A percentile compares a stretch with the other conserved stretches of the same genome.
Evolutionary conservation across 2,329 filamentous ascomycete genomes (phyloP).

Genomic region (Lachnellula subtilissima): DNA sequence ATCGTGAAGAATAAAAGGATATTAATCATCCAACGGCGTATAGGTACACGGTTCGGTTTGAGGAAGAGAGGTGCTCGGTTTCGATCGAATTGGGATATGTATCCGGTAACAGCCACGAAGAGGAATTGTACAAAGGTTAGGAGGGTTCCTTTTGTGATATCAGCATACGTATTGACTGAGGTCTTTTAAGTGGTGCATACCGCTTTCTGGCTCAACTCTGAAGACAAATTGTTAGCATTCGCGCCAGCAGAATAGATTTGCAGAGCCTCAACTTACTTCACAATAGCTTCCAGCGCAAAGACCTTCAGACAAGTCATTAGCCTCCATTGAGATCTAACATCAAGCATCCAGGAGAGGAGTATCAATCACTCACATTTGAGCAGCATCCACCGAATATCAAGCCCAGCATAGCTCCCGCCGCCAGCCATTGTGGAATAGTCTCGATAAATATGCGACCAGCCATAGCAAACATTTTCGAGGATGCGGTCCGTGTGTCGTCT

Average conservation of each 20-base stretch:
- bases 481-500: slow-evolving; percentile 46
- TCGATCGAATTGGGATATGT: slow-evolving; percentile 68
- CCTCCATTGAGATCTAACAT: slow-evolving; percentile 10
- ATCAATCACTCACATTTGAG: slow-evolving; percentile 65
- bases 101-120: slow-evolving; percentile 74
- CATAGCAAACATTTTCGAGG: slow-evolving; percentile 46
- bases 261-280: slow-evolving; percentile 62
- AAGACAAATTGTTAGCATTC: not conserved
- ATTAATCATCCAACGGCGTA: slow-evolving; percentile 81
- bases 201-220: slow-evolving; percentile 79
- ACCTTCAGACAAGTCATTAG: slow-evolving; percentile 52
- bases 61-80: slow-evolving; percentile 67
- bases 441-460: slow-evolving; percentile 51
- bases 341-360: not conserved
- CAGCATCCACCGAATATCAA: slow-evolving; percentile 96
- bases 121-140: slow-evolving; percentile 87
- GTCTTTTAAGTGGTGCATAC: slow-evolving; percentile 41
- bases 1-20: slow-evolving; percentile 88
- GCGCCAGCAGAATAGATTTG: slow-evolving; percentile 20
- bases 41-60: slow-evolving; percentile 71
- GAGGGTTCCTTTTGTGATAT: slow-evolving; percentile 58
- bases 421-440: slow-evolving; percentile 58
- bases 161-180: slow-evolving; percentile 9
- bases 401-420: slow-evolving; percentile 63
- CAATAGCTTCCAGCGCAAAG: slow-evolving; percentile 91